Base-by-base conservation (phyloP, 1,284 basidiomycete genomes). In the Pascua guehoae region DNA sequence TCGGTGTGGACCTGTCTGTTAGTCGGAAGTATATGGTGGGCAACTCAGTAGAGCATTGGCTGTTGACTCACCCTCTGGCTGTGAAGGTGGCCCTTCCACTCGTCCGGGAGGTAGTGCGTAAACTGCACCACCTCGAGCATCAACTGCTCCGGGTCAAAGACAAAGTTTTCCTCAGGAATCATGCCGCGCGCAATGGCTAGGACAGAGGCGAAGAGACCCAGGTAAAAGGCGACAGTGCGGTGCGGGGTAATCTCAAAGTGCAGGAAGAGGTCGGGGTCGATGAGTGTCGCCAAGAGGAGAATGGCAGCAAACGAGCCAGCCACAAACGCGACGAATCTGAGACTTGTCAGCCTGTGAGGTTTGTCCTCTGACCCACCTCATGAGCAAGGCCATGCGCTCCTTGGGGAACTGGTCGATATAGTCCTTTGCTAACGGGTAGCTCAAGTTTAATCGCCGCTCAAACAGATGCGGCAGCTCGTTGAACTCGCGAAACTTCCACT, bases 401-500 rank as follows among this genome's bases (percentile, higher is more conserved):
- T 98, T 98, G 0, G 95, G 95, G 71, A 96, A 98, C 72, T 98
- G 95, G 32, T 91, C 91, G 60, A 97, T 92, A 75, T 98, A 98
- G 81, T 91, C 88, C 73, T 88, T 93, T 14, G 96, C 91, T 11
- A 86, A 79, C 0, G 89, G 90, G 66, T 95, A 93, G 58, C 89
- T 92, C 66, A 89, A 86, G 64, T 93, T 86, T 51, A 97, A 81
- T 52, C 95, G 82, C 45, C 91, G 82, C 42, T 86, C 83, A 73
- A 98, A 98, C 39, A 95, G 80, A 75, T 98, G 95, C 0, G 92
- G 90, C 5, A 99, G 81, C 73, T 99, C 95, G 74, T 98, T 99
- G 81, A 97, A 99, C 74, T 98, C 96, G 60, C 96, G 84, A 71
- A 98, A 98, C 73, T 97, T 98, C 96, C 96, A 99, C 64, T 90